Conservation (phyloP, 495 filamentous ascomycete species). For the Glutinoglossum americanum region DNA sequence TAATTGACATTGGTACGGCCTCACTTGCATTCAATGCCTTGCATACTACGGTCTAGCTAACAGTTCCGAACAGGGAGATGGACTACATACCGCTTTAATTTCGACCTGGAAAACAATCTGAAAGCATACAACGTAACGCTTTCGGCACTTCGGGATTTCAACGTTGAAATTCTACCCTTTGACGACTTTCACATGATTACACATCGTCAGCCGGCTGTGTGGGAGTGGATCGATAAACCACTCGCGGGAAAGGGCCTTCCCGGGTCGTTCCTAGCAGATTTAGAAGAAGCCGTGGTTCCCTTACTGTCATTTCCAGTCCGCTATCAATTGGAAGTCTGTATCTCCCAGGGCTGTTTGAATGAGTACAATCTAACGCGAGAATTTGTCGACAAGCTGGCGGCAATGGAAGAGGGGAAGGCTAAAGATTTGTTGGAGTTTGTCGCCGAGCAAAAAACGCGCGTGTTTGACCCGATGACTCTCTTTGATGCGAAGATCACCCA, state of each 20-base stretch:
- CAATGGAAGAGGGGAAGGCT: constrained; percentile 25
- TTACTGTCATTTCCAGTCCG: constrained; percentile 47
- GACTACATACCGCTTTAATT: constrained; percentile 40
- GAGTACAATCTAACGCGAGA: constrained; percentile 46
- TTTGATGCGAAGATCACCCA: constrained; percentile 31
- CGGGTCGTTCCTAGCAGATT: constrained; percentile 14
- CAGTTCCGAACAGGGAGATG: constrained; percentile 27
- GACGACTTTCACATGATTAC: constrained; percentile 14
- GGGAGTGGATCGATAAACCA: constrained; percentile 34
- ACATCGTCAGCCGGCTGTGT: constrained; percentile 20
- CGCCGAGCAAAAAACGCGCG: constrained; percentile 31
- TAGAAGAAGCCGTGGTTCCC: constrained; percentile 15
- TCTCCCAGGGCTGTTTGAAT: constrained; percentile 59
- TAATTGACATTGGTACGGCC: constrained; percentile 51
- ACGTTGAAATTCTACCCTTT: constrained; percentile 28
- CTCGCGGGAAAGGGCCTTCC: constrained; percentile 15
- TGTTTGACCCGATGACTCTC: constrained; percentile 53
- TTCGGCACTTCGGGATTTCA: constrained; percentile 47
- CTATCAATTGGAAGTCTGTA: constrained; percentile 83
- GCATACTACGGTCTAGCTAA: constrained; percentile 8
- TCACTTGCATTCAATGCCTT: constrained; percentile 11
- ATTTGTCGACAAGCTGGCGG: constrained; percentile 39
- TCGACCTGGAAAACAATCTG: constrained; percentile 16
- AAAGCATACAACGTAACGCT: constrained; percentile 23
- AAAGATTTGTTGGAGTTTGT: constrained; percentile 39